Base-by-base conservation (phyloP, 345 rosid genomes). In the Brassica cretica region DNA sequence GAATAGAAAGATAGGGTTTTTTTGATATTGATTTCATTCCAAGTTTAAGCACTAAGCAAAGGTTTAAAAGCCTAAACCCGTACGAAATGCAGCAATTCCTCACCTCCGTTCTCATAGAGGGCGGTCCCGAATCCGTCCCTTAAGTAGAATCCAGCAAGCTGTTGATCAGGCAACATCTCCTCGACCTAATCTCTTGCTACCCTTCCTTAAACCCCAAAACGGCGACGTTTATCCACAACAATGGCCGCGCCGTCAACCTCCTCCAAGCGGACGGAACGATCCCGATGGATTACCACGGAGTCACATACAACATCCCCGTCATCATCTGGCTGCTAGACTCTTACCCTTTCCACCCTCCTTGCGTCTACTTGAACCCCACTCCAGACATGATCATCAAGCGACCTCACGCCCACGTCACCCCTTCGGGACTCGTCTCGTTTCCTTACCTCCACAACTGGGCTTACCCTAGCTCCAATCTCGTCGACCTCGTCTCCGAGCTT, bases 241-340 rank as follows among this genome's bases (percentile, higher is more conserved):
- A 95, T 33, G 99, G 98, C 73, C 92, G 97, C 33, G 79, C 98
- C 63, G 93, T 93, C 55, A 90, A 88, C 78, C 98, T 95, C 33
- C 94, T 95, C 53, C 97, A 95, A 72, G 96, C 96, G n/a, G 97
- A 95, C 12, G 99, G 96, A 66, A 95, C 99, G 64, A 46, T 91
- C 59, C 99, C 96, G 44, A 95, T 93, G 93, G 81, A 84, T 18
- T 95, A 84, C 68, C 92, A 89, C 46, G 94, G 92, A 66, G 89
- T 89, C 68, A 91, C 96, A 49, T 95, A 95, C 85, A 93, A 95
- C 85, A 93, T 95, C 72, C 99, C 99, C 10, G 80, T 93, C 77
- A 78, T 91, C 76, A 71, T 93, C 80, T 93, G 99, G 99, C 94
- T 95, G n/a, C 81, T 85, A 72, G 99, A 95, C 58, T 87, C 98